Evolutionary conservation across 176 grass and related monocot genomes (phyloP).

Genomic region (Musa schizocarpa): DNA sequence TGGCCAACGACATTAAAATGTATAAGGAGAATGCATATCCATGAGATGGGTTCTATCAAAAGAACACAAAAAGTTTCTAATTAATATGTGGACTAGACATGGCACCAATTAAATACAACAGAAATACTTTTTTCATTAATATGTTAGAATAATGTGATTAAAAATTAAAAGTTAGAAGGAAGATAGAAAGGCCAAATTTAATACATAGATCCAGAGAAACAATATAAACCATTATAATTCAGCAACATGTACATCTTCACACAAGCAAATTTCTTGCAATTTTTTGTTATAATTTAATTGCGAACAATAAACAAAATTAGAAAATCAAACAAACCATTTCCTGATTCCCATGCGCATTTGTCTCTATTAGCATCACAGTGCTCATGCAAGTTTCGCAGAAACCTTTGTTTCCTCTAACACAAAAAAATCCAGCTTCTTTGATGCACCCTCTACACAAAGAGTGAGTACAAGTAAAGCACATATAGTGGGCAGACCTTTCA

Average conservation of each 20-base stretch:
- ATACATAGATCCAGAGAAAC: not conserved
- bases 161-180: no score
- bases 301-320: not conserved
- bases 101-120: no score
- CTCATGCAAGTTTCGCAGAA: conserved; percentile 86
- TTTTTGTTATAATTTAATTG: not conserved
- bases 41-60: no score
- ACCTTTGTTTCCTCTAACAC: conserved; percentile 64
- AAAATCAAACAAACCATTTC: conserved; percentile 10
- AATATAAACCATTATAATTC: not conserved
- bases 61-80: no score
- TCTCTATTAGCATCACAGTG: conserved; percentile 87
- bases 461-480: conserved; percentile 96
- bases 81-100: no score
- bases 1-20: no score
- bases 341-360: conserved; percentile 41
- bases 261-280: not conserved
- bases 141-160: no score
- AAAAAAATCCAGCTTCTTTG: conserved; percentile 50
- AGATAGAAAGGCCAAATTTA: no score
- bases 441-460: conserved; percentile 80
- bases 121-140: no score
- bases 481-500: conserved; percentile 65
- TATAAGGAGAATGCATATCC: not conserved
- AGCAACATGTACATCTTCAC: not conserved